A percentile compares a stretch with the other conserved stretches of the same genome.
Conservation (phyloP, 805 yeast genomes). For the Komagataella pseudopastoris region DNA sequence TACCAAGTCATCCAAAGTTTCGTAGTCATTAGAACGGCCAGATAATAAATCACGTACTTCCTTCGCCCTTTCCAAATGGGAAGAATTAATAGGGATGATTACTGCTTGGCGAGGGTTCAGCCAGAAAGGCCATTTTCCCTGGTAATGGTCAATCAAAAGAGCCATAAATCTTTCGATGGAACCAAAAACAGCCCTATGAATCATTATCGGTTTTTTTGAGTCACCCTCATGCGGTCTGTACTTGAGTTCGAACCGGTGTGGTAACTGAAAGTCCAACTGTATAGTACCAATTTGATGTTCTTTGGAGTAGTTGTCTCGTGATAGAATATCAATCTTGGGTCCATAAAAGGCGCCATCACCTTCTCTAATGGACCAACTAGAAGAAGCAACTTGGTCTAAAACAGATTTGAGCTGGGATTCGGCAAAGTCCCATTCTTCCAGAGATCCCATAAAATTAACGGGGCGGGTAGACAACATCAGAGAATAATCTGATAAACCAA, state of each 20-base stretch:
- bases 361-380: constrained; percentile 55
- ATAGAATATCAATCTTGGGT: constrained; percentile 82
- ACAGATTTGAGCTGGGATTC: constrained; percentile 53
- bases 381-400: constrained; percentile 31
- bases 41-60: constrained; percentile 29
- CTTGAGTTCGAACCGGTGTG: constrained; percentile 65
- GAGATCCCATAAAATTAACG: constrained; percentile 62
- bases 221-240: constrained; percentile 43
- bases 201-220: constrained; percentile 72
- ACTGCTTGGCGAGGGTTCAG: constrained; percentile 83
- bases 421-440: constrained; percentile 72
- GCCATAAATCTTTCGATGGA: constrained; percentile 91
- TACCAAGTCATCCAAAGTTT: constrained; percentile 37
- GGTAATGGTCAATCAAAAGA: constrained; percentile 74
- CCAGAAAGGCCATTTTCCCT: constrained; percentile 98
- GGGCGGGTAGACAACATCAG: constrained; percentile 82
- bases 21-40: constrained; percentile 26
- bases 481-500: constrained; percentile 46
- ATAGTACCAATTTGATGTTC: constrained; percentile 91
- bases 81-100: constrained; percentile 64
- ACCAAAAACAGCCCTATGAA: constrained; percentile 93
- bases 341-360: constrained; percentile 99
- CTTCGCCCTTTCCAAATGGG: constrained; percentile 44
- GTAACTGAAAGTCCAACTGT: constrained; percentile 90
- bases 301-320: constrained; percentile 69